Evolutionary conservation across 305 asterid genomes (phyloP), one percentile per base, ranked within the genome.

Genomic region (Rubia occidens): DNA sequence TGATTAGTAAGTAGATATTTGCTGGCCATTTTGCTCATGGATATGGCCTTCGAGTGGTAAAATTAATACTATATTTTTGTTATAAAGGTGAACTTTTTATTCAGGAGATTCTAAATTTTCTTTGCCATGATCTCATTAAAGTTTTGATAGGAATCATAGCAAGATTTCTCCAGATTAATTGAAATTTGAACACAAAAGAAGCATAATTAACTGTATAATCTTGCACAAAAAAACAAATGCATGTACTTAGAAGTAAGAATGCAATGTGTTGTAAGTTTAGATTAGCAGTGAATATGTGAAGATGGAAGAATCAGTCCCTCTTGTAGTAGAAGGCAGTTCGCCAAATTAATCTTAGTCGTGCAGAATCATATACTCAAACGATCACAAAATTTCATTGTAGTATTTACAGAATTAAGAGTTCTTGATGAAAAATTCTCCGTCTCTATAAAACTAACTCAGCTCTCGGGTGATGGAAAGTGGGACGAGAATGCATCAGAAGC

Each of bases 401-500:
- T 32, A 60, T 60, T 8, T 60, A 60, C 64, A 60, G 20, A 21
- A 3, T 26, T 24, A 29, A 6, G 39, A 29, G 37, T 26, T 14
- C 20, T 11, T 60, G 43, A 60, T 29, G 20, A 9, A 15, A 59
- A 26, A 26, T 26, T 4, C 42, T 32, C 10, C 3, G 11, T 0
- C 6, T n/a, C 20, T n/a, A 51, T n/a, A 17, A 6, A 26, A 59
- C 40, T 3, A 59, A 59, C 40, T 59, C 64, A 13, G 43, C 29
- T 18, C 42, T 35, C 45, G 3, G 21, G 44, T 8, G 11, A 21
- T 63, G 51, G 21, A 42, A 0, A 42, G 58, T 51, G 59, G 24
- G 18, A n/a, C 8, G 11, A 17, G 3, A 53, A 42, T 32, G 60
- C 47, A 29, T 85, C 82, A 86, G 69, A 93, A 90, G 51, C 99